Conservation (phyloP, 495 filamentous ascomycete genomes). For the Chaetomium tenue region DNA sequence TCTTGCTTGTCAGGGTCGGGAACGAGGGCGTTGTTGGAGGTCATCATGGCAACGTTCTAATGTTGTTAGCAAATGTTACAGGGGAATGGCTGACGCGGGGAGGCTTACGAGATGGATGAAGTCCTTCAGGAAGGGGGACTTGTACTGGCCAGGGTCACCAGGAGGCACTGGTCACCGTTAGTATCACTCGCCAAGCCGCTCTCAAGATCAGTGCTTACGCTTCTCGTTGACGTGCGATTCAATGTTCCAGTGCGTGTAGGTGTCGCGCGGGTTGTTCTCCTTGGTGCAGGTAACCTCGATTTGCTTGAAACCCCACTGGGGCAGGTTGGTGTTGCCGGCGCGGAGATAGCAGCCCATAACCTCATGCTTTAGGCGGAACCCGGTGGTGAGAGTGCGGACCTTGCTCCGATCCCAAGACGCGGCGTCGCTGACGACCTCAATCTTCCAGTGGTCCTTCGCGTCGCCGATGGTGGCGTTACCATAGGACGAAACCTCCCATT, state of each 20-base stretch:
- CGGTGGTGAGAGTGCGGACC: slow-evolving; percentile 88
- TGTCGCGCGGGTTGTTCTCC: slow-evolving; percentile 85
- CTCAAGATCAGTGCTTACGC: slow-evolving; percentile 57
- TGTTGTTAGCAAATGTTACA: slow-evolving; percentile 13
- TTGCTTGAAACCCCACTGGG: slow-evolving; percentile 99
- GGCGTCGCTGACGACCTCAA: slow-evolving; percentile 89
- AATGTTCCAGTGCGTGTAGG: slow-evolving; percentile 98
- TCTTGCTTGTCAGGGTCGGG: slow-evolving; percentile 99
- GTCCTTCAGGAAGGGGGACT: slow-evolving; percentile 92
- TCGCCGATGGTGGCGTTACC: slow-evolving; percentile 96
- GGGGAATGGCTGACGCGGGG: background rate
- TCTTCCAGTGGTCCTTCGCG: slow-evolving; percentile 95
- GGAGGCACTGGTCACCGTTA: slow-evolving; percentile 68
- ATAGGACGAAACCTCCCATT: slow-evolving; percentile 91
- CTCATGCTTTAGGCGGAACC: slow-evolving; percentile 84
- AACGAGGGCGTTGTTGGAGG: slow-evolving; percentile 96
- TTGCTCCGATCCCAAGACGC: slow-evolving; percentile 80
- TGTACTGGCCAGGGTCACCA: slow-evolving; percentile 88
- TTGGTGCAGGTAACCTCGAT: slow-evolving; percentile 96
- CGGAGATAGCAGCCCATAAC: slow-evolving; percentile 88
- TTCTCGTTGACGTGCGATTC: slow-evolving; percentile 93
- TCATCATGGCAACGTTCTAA: slow-evolving; percentile 98
- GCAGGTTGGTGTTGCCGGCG: slow-evolving; percentile 93
- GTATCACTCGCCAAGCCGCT: background rate
- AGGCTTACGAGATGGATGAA: slow-evolving; percentile 75